Percentiles rank a stretch among this genome's conserved stretches.
These are phyloP conservation scores for Neurospora sp. DNA, from an alignment of 495 filamentous ascomycete genomes.

Conservation along the genomic window DNA sequence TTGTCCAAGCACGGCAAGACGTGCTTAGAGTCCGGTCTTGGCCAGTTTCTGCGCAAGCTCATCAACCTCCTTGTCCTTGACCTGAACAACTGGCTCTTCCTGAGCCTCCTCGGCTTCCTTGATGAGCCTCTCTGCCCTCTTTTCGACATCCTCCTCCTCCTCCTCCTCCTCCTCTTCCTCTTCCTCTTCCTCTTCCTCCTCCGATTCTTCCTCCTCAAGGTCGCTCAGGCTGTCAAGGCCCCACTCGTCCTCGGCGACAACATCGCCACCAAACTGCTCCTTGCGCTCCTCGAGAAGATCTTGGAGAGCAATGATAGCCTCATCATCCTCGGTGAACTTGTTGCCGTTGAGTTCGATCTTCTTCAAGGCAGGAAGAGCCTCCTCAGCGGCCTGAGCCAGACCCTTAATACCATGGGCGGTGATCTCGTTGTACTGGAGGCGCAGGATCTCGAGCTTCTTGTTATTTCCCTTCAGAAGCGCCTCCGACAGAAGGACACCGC, in stretches of 20 bases:
- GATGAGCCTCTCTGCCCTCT: constrained; percentile 52
- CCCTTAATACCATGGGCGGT: constrained; percentile 59
- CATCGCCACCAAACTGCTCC: constrained; percentile 48
- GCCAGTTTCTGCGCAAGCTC: constrained; percentile 63
- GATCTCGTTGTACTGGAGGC: constrained; percentile 93
- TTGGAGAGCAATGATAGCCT: constrained; percentile 40
- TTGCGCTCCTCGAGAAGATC: constrained; percentile 48
- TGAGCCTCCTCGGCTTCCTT: constrained; percentile 66
- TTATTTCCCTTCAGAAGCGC: constrained; percentile 69
- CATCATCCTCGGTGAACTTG: constrained; percentile 81
- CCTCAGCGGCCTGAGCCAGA: constrained; percentile 53
- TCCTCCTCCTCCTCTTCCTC: constrained; percentile 61
- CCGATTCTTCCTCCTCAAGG: constrained; percentile 65
- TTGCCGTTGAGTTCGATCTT: constrained; percentile 94
- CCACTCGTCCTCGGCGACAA: constrained; percentile 61
- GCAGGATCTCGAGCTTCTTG: constrained; percentile 62
- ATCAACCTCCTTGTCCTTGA: constrained; percentile 72
- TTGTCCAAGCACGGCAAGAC: neutral
- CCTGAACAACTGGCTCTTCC: constrained; percentile 59
- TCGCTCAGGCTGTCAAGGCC: constrained; percentile 78
- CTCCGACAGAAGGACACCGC: constrained; percentile 60
- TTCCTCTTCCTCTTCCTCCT: constrained; percentile 61
- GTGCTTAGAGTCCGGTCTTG: constrained; percentile 45
- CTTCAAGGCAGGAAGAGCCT: constrained; percentile 58
- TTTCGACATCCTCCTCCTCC: constrained; percentile 51